Evolutionary conservation across 1,139 yeast genomes (phyloP).

Genomic region (Yamadazyma blattariae): DNA sequence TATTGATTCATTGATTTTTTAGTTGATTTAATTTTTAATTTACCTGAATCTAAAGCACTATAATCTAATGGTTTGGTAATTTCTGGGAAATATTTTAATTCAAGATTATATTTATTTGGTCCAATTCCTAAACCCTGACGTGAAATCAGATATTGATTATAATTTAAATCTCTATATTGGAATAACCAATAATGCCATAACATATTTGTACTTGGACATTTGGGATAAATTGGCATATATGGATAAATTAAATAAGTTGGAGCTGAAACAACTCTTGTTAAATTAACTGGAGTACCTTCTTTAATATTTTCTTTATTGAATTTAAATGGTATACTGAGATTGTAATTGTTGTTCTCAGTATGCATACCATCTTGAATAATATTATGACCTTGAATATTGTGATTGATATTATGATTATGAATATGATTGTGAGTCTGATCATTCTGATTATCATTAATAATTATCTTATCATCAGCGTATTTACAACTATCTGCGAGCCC

Average conservation of each 20-base stretch:
- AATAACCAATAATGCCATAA: conserved; percentile 11
- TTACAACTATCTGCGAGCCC: conserved; percentile 14
- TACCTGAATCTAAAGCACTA: conserved; percentile 5
- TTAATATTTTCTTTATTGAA: too few species aligned
- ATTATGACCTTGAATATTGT: too few species aligned
- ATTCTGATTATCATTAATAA: too few species aligned
- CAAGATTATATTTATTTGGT: conserved; percentile 1
- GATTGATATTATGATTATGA: too few species aligned
- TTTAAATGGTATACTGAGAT: too few species aligned
- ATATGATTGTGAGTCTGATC: too few species aligned
- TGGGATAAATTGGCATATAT: conserved; percentile 7
- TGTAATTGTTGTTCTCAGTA: too few species aligned
- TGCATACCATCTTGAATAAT: too few species aligned
- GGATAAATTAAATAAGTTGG: conserved; percentile 7
- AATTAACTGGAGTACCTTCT: too few species aligned
- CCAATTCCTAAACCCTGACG: conserved; percentile 7
- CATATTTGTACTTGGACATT: conserved; percentile 9
- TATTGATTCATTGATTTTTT: conserved; percentile 5
- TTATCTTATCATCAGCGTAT: conserved; percentile 9
- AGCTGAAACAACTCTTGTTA: background rate
- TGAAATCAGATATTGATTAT: conserved; percentile 7
- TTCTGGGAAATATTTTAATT: conserved; percentile 3
- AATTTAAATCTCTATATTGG: conserved; percentile 8
- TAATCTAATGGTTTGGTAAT: conserved; percentile 6
- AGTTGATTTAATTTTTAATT: conserved; percentile 1